These are phyloP conservation scores for Panus rudis DNA, from an alignment of 768 basidiomycete species.

Conservation along the genomic window DNA sequence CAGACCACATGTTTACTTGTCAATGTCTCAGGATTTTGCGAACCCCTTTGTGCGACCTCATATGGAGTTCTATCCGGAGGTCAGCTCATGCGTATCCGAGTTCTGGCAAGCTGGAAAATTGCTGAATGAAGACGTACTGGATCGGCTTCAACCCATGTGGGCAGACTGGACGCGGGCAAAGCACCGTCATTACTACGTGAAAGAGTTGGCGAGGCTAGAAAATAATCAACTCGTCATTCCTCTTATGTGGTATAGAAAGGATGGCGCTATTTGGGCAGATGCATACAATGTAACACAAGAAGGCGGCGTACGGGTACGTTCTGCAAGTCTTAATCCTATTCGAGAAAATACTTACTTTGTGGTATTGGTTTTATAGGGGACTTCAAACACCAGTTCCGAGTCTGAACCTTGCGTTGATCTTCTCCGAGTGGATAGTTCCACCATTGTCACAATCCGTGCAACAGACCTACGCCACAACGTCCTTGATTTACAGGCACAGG, in stretches of 20 bases:
- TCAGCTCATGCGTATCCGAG: constrained; percentile 10
- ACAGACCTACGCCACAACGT: too few relatives aligned
- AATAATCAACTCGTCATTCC: constrained; percentile 13
- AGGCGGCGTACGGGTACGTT: constrained; percentile 2
- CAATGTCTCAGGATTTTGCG: constrained; percentile 11
- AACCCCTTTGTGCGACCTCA: constrained; percentile 8
- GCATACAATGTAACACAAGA: neutral
- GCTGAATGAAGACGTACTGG: neutral
- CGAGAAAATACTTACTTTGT: neutral
- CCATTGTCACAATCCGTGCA: too few relatives aligned
- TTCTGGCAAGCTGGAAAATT: constrained; percentile 11
- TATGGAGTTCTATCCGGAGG: constrained; percentile 11
- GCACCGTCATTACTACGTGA: constrained; percentile 11
- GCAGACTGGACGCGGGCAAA: neutral
- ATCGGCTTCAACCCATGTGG: constrained; percentile 12
- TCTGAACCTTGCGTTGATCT: neutral
- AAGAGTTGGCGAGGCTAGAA: constrained; percentile 8
- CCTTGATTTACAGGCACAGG: neutral
- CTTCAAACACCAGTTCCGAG: constrained; percentile 5
- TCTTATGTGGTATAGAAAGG: constrained; percentile 7
- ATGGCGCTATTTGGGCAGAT: constrained; percentile 2
- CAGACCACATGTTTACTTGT: too few relatives aligned
- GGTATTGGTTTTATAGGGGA: neutral
- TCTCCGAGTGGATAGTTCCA: too few relatives aligned
- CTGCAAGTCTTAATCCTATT: neutral